A percentile compares a stretch with the other conserved stretches of the same genome.
These are phyloP conservation scores for Rhizopus microsporus DNA, from an alignment of 371 early-diverging fungal genomes.

Conservation along the genomic window DNA sequence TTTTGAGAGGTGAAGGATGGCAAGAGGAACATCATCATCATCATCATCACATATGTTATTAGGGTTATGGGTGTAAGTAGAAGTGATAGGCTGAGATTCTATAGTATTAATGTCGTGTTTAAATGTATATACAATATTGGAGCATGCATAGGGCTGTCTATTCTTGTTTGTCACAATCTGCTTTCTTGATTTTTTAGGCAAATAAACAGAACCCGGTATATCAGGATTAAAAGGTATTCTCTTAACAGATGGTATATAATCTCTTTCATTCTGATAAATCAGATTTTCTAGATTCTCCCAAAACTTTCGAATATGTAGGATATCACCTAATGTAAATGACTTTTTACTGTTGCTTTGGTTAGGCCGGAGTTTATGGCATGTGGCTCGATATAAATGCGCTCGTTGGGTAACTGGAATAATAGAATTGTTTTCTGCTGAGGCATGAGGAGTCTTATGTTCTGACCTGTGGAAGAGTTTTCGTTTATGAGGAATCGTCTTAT, in stretches of 20 bases:
- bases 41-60: background rate
- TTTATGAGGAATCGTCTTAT: slow-evolving; percentile 56
- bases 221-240: slow-evolving; percentile 23
- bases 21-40: slow-evolving; percentile 25
- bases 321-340: slow-evolving; percentile 11
- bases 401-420: background rate
- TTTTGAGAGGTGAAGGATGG: slow-evolving; percentile 6
- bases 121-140: slow-evolving; percentile 18
- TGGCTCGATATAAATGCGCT: slow-evolving; percentile 10
- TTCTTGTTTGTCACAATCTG: background rate
- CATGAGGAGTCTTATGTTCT: too few relatives aligned
- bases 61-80: background rate
- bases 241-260: slow-evolving; percentile 13
- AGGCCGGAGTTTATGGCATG: slow-evolving; percentile 19
- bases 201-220: slow-evolving; percentile 13
- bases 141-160: slow-evolving; percentile 16
- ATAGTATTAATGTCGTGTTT: background rate
- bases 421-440: too few relatives aligned
- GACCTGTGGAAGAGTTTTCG: slow-evolving; percentile 35
- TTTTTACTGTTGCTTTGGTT: slow-evolving; percentile 1
- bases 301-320: slow-evolving; percentile 20
- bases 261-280: slow-evolving; percentile 7
- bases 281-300: slow-evolving; percentile 20
- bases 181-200: slow-evolving; percentile 3
- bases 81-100: background rate